Evolutionary conservation across 192 early-diverging fungal species (phyloP).

Genomic region (Phlyctochytrium bullatum): DNA sequence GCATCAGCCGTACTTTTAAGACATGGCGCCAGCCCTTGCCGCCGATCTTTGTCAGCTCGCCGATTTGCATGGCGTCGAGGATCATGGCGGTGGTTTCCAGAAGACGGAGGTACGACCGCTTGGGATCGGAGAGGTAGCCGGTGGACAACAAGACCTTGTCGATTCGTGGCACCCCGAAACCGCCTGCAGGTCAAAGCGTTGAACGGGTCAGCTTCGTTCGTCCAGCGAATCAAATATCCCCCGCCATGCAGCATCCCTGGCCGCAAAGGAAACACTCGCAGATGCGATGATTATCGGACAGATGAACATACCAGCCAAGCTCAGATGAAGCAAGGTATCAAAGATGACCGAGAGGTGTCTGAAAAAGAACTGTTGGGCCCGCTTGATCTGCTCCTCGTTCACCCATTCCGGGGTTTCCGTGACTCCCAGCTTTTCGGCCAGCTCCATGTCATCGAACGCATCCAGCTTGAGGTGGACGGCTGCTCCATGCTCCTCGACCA

Average conservation of each 20-base stretch:
- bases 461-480: background rate
- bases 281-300: too few relatives aligned
- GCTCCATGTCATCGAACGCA: background rate
- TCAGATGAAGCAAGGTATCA: background rate
- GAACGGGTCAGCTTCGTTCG: too few relatives aligned
- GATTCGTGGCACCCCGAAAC: background rate
- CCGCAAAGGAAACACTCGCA: background rate
- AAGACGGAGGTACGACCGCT: background rate
- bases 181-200: background rate
- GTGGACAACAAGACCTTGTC: background rate
- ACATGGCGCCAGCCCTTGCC: constrained; percentile 5
- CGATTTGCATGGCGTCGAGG: background rate
- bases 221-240: too few relatives aligned
- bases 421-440: background rate
- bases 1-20: background rate
- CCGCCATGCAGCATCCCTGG: background rate
- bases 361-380: background rate
- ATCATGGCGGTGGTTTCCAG: background rate
- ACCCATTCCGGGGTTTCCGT: background rate
- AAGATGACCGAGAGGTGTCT: background rate
- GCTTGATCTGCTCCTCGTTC: background rate
- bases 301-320: background rate
- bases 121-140: background rate
- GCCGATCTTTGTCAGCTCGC: background rate
- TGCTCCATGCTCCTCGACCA: constrained; percentile 1